Evolutionary conservation across 2,329 filamentous ascomycete genomes (phyloP).

Genomic region (Claviceps pazoutovae): DNA sequence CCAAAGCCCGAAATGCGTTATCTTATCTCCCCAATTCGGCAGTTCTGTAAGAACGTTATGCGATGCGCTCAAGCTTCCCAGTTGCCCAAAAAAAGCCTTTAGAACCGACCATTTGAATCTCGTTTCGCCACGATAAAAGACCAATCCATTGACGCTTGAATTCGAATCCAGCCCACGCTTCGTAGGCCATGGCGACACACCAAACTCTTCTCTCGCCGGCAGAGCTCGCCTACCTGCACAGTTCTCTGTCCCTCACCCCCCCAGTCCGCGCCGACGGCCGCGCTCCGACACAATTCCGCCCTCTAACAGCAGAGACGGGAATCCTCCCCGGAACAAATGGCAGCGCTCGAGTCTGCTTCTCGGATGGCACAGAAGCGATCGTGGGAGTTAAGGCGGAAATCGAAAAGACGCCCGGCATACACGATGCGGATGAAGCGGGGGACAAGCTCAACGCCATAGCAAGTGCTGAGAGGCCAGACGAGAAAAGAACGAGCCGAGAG

Average conservation of each 20-base stretch:
- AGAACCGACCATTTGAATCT: neutral
- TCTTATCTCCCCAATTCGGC: neutral
- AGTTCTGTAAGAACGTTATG: neutral
- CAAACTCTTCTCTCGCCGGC: slow-evolving; percentile 77
- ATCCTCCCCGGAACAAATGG: slow-evolving; percentile 84
- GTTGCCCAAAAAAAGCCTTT: neutral
- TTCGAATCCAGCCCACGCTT: neutral
- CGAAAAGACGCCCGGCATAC: slow-evolving; percentile 45
- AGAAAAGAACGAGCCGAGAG: slow-evolving; percentile 36
- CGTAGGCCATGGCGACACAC: slow-evolving; percentile 44
- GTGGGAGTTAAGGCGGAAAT: slow-evolving; percentile 94
- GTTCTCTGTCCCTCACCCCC: slow-evolving; percentile 64
- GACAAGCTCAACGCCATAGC: slow-evolving; percentile 8
- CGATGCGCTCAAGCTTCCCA: slow-evolving; percentile 1
- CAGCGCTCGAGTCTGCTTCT: slow-evolving; percentile 83
- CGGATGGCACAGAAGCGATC: slow-evolving; percentile 89
- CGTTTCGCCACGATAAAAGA: neutral
- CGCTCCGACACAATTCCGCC: slow-evolving; percentile 72
- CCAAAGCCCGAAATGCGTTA: neutral
- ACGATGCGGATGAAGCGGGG: slow-evolving; percentile 13
- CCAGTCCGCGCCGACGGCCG: slow-evolving; percentile 86
- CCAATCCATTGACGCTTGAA: neutral
- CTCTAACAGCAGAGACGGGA: slow-evolving; percentile 76
- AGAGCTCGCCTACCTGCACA: slow-evolving; percentile 90
- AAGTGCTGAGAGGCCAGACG: slow-evolving; percentile 27